These are phyloP conservation scores for Ogataea angusta DNA, from an alignment of 805 yeast genomes.

Conservation along the genomic window DNA sequence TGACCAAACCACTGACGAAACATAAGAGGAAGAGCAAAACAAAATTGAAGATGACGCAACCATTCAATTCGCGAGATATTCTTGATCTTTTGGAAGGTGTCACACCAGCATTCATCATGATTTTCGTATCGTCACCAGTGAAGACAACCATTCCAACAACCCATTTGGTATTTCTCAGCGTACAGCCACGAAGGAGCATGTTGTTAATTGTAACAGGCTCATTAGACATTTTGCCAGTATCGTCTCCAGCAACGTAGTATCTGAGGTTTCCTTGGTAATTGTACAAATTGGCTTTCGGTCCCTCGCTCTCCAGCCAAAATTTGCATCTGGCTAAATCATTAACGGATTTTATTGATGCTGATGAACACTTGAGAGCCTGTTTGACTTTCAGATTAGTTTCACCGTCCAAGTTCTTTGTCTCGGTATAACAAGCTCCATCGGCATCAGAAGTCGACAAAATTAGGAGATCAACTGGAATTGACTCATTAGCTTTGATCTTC, in stretches of 20 bases:
- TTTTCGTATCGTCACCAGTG: slow-evolving; percentile 78
- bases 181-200: slow-evolving; percentile 69
- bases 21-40: slow-evolving; percentile 60
- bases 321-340: slow-evolving; percentile 48
- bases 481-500: slow-evolving; percentile 65
- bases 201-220: slow-evolving; percentile 72
- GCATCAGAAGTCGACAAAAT: slow-evolving; percentile 65
- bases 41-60: slow-evolving; percentile 67
- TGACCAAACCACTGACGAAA: slow-evolving; percentile 65
- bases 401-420: slow-evolving; percentile 81
- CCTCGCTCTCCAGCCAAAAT: slow-evolving; percentile 77
- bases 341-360: slow-evolving; percentile 34
- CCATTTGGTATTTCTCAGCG: slow-evolving; percentile 81
- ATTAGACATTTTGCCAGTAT: slow-evolving; percentile 36
- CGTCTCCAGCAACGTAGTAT: slow-evolving; percentile 39
- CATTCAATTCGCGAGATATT: slow-evolving; percentile 68
- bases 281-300: slow-evolving; percentile 77
- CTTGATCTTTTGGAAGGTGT: slow-evolving; percentile 78
- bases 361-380: slow-evolving; percentile 64
- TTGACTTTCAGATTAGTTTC: slow-evolving; percentile 74
- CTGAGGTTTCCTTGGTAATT: slow-evolving; percentile 71
- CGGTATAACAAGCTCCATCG: slow-evolving; percentile 67
- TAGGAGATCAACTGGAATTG: slow-evolving; percentile 73
- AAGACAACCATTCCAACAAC: slow-evolving; percentile 71
- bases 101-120: slow-evolving; percentile 75